Conservation (phyloP, 1,284 basidiomycete species). For the Trichosporon asahii region DNA sequence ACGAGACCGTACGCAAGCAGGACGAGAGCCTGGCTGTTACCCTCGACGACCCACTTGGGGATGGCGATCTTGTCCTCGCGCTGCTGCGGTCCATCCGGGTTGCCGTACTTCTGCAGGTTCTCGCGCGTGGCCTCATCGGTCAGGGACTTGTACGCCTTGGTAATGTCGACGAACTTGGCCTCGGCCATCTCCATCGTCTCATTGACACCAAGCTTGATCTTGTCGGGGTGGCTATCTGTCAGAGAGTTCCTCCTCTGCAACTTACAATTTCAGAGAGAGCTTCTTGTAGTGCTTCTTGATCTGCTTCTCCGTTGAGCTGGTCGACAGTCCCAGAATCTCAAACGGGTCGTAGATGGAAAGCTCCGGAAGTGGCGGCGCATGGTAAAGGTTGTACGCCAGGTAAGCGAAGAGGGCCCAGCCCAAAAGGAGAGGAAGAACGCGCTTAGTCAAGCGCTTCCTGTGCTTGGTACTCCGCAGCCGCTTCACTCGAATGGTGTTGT, state of each 20-base stretch:
- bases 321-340: conserved; percentile 78
- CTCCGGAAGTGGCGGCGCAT: conserved; percentile 57
- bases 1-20: conserved; percentile 81
- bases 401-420: conserved; percentile 75
- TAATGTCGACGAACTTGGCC: conserved; percentile 84
- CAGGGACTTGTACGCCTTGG: conserved; percentile 97
- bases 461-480: conserved; percentile 51
- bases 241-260: conserved; percentile 24
- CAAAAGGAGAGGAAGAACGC: conserved; percentile 59
- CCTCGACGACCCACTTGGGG: conserved; percentile 89
- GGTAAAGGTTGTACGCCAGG: conserved; percentile 65
- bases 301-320: conserved; percentile 74
- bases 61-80: conserved; percentile 94
- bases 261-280: conserved; percentile 82
- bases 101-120: conserved; percentile 87
- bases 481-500: conserved; percentile 21
- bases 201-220: conserved; percentile 77
- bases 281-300: conserved; percentile 97
- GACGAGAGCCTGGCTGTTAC: conserved; percentile 87
- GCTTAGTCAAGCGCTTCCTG: conserved; percentile 39
- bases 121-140: conserved; percentile 91
- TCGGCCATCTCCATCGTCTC: conserved; percentile 88
- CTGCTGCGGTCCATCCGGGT: conserved; percentile 95
- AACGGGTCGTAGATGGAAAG: conserved; percentile 88
- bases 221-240: conserved; percentile 83